Base-by-base conservation (phyloP, 345 rosid species). In the Melaleuca alternifolia region DNA sequence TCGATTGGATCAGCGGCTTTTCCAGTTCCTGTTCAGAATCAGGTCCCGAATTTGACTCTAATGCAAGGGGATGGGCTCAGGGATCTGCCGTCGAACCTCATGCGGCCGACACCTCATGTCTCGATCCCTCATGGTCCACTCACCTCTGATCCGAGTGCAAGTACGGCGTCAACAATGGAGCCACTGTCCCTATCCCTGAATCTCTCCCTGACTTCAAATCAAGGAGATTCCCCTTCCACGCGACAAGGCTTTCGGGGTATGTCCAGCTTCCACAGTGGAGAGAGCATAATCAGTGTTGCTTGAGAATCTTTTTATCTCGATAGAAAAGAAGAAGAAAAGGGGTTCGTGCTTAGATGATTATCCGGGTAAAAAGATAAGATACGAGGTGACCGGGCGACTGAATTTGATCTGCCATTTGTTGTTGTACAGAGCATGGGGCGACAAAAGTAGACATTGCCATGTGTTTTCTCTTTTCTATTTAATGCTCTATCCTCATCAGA, bases 251-350 rank as follows among this genome's bases (percentile, higher is more conserved):
- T 92, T 87, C 93, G 91, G 93, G 88, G 61, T 86, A 87, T 91
- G 93, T 85, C 92, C 33, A 87, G 91, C 90, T 92, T 93, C 89
- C 89, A 86, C 85, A 94, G 90, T 85, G 97, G 95, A 85, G 98
- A 94, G 41, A 91, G 89, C 93, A 93, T 91, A 88, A 94, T 95
- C 85, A 91, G 92, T 81, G 96, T 95, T 86, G 95, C 95, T 84
- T 95, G 89, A 92, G 83, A 41, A 77, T 52, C 85, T 54, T 75
- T 18, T 71, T 33, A 4, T 33, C 79, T 18, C 18, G 79, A 33
- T 33, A 16, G 46, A 4, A 71, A 65, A 18, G 24, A 18, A 3
- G 3, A 20, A 54, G 8, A 20, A 54, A 54, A 65, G 10, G 37
- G 79, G 46, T 33, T 65, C 46, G 1, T 37, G 79, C 41, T 2